These are phyloP conservation scores for Marsdenia floribunda DNA, from an alignment of 257 asterid genomes.

Conservation along the genomic window DNA sequence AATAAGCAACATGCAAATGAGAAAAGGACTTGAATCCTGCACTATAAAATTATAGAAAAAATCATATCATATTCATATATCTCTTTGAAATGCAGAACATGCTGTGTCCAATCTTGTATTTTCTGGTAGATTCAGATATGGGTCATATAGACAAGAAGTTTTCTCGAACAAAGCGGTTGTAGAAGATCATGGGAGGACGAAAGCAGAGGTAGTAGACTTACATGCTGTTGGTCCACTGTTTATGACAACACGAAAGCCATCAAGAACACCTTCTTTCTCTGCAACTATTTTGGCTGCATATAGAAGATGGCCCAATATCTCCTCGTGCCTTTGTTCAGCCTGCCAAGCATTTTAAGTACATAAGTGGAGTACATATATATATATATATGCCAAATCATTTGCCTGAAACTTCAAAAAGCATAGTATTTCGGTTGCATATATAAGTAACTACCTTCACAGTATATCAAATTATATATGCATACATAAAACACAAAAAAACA, in stretches of 20 bases:
- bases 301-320: conserved; percentile 81
- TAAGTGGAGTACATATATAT: not conserved
- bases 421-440: not conserved
- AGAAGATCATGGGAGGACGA: not conserved
- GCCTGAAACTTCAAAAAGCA: not conserved
- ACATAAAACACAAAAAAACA: not conserved
- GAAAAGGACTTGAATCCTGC: no score
- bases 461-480: not conserved
- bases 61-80: no score
- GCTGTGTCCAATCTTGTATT: no score
- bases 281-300: conserved; percentile 88
- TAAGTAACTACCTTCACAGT: not conserved
- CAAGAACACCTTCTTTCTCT: conserved; percentile 78
- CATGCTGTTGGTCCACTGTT: conserved; percentile 85
- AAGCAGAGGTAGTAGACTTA: conserved; percentile 24
- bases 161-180: no score
- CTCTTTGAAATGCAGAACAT: no score
- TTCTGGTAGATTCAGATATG: no score
- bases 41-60: not conserved
- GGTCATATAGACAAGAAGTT: no score
- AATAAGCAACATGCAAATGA: not conserved
- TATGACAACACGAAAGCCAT: conserved; percentile 90
- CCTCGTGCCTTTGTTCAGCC: conserved; percentile 83
- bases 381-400: not conserved
- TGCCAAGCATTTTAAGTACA: conserved; percentile 25